phyloP scores from a whole-genome alignment of 2,329 filamentous ascomycete genomes.

The Curvularia eragrostidis region DNA sequence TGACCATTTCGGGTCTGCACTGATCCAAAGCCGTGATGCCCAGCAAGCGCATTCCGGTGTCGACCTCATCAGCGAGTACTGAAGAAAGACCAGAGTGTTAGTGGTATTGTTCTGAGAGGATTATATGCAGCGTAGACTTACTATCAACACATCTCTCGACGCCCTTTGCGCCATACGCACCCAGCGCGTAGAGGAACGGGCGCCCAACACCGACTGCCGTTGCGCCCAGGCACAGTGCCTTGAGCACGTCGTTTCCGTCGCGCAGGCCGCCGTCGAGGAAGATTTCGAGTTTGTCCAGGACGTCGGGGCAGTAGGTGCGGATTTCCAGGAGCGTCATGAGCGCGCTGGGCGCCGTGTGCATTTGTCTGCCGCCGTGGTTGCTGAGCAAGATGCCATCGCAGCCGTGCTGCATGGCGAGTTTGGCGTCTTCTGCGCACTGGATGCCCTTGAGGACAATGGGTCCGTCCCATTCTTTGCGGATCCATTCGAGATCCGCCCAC shows the following conservation, averaged over 20 bases:
- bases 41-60: conserved; percentile 70
- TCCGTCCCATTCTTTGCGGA: conserved; percentile 49
- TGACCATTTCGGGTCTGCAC: conserved; percentile 67
- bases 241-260: conserved; percentile 50
- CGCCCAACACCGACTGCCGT: conserved; percentile 50
- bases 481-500: conserved; percentile 56
- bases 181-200: conserved; percentile 50
- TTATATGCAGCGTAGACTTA: conserved; percentile 26
- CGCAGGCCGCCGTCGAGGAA: conserved; percentile 50
- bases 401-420: conserved; percentile 53
- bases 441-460: conserved; percentile 57
- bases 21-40: conserved; percentile 68
- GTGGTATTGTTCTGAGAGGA: neutral
- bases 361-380: conserved; percentile 62
- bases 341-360: conserved; percentile 53
- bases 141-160: conserved; percentile 47
- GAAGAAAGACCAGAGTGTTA: conserved; percentile 9
- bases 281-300: conserved; percentile 47
- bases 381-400: conserved; percentile 58
- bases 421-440: conserved; percentile 55
- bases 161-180: conserved; percentile 47
- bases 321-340: conserved; percentile 50
- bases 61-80: conserved; percentile 64
- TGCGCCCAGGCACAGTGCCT: conserved; percentile 50
- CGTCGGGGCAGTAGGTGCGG: conserved; percentile 45